phyloP scores from a whole-genome alignment of 345 rosid genomes.

The Euclidium syriacum region DNA sequence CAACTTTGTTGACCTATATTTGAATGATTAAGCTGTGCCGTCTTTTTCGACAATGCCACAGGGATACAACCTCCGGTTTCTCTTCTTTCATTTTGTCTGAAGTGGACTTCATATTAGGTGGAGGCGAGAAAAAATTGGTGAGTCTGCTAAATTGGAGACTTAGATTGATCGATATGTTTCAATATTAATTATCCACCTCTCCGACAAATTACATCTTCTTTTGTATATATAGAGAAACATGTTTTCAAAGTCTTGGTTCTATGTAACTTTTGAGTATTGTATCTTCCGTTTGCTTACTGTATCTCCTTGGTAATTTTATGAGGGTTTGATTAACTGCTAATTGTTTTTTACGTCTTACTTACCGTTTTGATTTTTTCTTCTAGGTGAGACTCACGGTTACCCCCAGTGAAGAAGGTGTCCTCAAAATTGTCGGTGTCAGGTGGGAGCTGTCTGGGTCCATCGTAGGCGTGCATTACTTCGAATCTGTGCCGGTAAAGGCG shows the following conservation, averaged over 20 bases:
- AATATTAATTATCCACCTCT: neutral
- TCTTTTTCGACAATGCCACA: slow-evolving; percentile 32
- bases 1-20: slow-evolving; percentile 3
- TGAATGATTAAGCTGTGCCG: slow-evolving; percentile 19
- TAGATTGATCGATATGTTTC: slow-evolving; percentile 12
- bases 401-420: slow-evolving; percentile 76
- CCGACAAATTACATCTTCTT: neutral
- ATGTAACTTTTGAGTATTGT: neutral
- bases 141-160: slow-evolving; percentile 30
- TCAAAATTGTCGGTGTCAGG: slow-evolving; percentile 80
- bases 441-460: slow-evolving; percentile 89
- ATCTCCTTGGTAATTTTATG: neutral
- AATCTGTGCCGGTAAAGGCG: slow-evolving; percentile 42
- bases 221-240: slow-evolving; percentile 4
- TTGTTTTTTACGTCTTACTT: slow-evolving; percentile 13
- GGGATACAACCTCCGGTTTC: slow-evolving; percentile 42
- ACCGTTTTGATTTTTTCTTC: neutral
- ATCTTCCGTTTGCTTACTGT: neutral
- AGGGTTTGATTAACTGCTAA: neutral
- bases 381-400: slow-evolving; percentile 89
- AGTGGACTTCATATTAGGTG: slow-evolving; percentile 54
- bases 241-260: neutral
- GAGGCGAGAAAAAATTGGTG: slow-evolving; percentile 63
- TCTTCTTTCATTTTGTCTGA: slow-evolving; percentile 65
- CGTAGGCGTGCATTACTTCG: slow-evolving; percentile 64